Percentiles rank a stretch among this genome's conserved stretches.
Evolutionary conservation across 768 basidiomycete genomes (phyloP).

Genomic region (Trametes villosa): DNA sequence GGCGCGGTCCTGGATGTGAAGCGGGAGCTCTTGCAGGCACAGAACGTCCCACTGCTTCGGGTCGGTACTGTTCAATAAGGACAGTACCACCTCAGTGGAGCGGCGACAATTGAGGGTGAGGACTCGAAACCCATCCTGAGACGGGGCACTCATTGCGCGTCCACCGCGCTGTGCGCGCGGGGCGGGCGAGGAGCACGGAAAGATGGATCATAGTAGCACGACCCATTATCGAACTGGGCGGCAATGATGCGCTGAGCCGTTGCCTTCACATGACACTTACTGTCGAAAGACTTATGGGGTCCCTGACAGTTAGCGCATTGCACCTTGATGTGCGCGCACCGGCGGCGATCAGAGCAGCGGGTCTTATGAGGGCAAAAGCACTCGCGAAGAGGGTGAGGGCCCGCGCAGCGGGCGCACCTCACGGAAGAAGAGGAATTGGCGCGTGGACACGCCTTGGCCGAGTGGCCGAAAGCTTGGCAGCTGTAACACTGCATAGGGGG

Average conservation of each 20-base stretch:
- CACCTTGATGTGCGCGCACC: conserved; percentile 5
- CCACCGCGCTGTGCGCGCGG: background rate
- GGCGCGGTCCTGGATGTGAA: background rate
- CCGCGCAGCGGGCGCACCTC: background rate
- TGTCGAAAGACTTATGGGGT: background rate
- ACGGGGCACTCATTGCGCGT: background rate
- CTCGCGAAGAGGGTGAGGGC: background rate
- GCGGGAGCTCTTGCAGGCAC: background rate
- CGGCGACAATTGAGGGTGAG: conserved; percentile 3
- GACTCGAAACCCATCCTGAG: background rate
- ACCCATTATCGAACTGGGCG: background rate
- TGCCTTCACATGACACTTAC: conserved; percentile 2
- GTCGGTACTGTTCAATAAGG: background rate
- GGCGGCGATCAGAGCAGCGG: background rate
- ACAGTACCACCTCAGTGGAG: background rate
- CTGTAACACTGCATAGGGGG: background rate
- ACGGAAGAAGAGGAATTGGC: background rate
- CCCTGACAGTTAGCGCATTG: conserved; percentile 2
- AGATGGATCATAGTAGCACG: background rate
- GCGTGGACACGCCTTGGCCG: background rate
- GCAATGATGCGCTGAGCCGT: background rate
- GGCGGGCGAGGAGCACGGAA: background rate
- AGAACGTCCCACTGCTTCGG: background rate
- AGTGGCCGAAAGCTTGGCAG: conserved; percentile 2
- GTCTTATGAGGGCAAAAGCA: background rate